Conservation (phyloP, 1,284 basidiomycete genomes). For the Heterobasidion occidentale region DNA sequence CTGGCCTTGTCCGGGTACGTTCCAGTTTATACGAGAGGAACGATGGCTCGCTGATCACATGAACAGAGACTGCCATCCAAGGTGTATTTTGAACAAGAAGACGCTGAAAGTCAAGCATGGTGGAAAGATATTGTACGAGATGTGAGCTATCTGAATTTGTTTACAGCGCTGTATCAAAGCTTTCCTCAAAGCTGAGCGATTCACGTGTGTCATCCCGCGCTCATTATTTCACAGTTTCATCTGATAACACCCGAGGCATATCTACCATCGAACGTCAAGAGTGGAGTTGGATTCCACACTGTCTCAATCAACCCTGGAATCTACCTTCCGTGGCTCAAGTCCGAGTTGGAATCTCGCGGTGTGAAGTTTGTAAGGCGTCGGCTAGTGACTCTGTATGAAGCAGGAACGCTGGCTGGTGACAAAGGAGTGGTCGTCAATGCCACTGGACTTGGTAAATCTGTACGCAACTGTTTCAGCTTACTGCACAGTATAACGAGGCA, state of each 20-base stretch:
- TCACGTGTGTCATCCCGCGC: background rate
- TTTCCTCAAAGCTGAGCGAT: too few species aligned
- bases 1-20: conserved; percentile 36
- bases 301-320: conserved; percentile 38
- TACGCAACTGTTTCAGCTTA: background rate
- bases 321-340: conserved; percentile 42
- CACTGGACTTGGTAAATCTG: conserved; percentile 33
- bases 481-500: background rate
- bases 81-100: conserved; percentile 27
- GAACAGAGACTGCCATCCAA: conserved; percentile 34
- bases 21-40: background rate
- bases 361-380: conserved; percentile 22
- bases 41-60: background rate
- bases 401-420: conserved; percentile 26
- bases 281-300: conserved; percentile 36
- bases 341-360: conserved; percentile 25
- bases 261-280: conserved; percentile 23
- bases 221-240: conserved; percentile 25
- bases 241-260: conserved; percentile 24
- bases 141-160: conserved; percentile 25
- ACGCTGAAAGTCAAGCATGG: conserved; percentile 30
- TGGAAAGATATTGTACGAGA: conserved; percentile 42
- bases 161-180: too few species aligned
- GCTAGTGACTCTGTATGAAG: conserved; percentile 31
- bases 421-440: conserved; percentile 39